Evolutionary conservation across 2,329 filamentous ascomycete species (phyloP).

Genomic region (Purpureocillium takamizusanense): DNA sequence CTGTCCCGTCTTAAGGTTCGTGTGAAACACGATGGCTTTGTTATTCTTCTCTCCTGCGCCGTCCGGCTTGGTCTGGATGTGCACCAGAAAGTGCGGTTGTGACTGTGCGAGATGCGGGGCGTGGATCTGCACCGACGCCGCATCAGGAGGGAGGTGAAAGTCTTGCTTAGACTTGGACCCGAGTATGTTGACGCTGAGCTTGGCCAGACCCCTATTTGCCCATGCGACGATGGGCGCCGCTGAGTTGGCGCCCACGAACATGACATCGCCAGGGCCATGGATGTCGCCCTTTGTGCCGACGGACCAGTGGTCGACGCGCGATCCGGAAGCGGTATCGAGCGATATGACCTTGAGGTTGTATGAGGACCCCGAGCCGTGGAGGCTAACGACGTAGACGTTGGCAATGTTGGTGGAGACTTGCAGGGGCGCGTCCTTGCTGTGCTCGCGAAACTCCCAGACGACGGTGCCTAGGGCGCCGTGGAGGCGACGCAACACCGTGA

Average conservation of each 20-base stretch:
- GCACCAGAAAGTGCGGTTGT: slow-evolving; percentile 74
- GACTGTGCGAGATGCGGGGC: slow-evolving; percentile 65
- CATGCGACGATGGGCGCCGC: slow-evolving; percentile 68
- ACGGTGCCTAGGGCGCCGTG: slow-evolving; percentile 63
- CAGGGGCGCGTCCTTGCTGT: slow-evolving; percentile 60
- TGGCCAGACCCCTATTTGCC: slow-evolving; percentile 54
- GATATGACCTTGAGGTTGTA: slow-evolving; percentile 69
- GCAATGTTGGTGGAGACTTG: slow-evolving; percentile 64
- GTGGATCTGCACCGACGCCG: slow-evolving; percentile 54
- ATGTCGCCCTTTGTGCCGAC: slow-evolving; percentile 70
- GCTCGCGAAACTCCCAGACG: slow-evolving; percentile 70
- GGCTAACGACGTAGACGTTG: slow-evolving; percentile 67
- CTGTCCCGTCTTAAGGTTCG: slow-evolving; percentile 60
- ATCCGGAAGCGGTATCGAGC: slow-evolving; percentile 65
- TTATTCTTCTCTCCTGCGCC: slow-evolving; percentile 32
- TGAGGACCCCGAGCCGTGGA: slow-evolving; percentile 60
- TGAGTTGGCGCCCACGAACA: slow-evolving; percentile 69
- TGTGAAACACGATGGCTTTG: slow-evolving; percentile 79
- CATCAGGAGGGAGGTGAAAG: slow-evolving; percentile 38
- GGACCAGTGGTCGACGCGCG: slow-evolving; percentile 60
- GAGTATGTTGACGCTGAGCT: slow-evolving; percentile 63
- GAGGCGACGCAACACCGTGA: slow-evolving; percentile 58
- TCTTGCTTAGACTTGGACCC: slow-evolving; percentile 49
- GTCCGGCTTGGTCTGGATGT: slow-evolving; percentile 57
- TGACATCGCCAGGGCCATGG: slow-evolving; percentile 51